Percentiles rank a stretch among this genome's conserved stretches.
Evolutionary conservation across 495 filamentous ascomycete species (phyloP).

Genomic region (Poronia punctata): DNA sequence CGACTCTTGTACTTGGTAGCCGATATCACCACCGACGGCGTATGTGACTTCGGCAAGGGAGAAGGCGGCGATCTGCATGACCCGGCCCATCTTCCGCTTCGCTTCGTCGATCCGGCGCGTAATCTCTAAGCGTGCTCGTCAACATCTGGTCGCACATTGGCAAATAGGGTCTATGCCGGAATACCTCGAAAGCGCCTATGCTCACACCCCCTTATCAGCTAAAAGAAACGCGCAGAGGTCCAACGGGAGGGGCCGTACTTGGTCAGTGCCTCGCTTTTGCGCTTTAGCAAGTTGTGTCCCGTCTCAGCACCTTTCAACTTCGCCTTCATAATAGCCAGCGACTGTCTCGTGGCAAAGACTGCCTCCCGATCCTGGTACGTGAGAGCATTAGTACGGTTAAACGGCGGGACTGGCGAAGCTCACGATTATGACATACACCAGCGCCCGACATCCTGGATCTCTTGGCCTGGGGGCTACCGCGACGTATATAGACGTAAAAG

Average conservation of each 20-base stretch:
- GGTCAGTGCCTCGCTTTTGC: conserved; percentile 89
- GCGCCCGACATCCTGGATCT: conserved; percentile 34
- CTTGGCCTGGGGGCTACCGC: conserved; percentile 1
- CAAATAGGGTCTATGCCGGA: neutral
- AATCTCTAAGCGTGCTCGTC: conserved; percentile 56
- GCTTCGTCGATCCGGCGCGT: conserved; percentile 96
- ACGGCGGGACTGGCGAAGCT: conserved; percentile 2
- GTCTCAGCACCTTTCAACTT: conserved; percentile 97
- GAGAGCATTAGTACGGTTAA: conserved; percentile 9
- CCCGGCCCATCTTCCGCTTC: conserved; percentile 98
- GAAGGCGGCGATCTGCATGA: conserved; percentile 98
- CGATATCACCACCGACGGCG: conserved; percentile 91
- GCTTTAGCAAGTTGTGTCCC: conserved; percentile 78
- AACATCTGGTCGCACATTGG: conserved; percentile 5
- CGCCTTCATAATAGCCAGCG: conserved; percentile 90
- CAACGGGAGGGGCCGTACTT: conserved; percentile 51
- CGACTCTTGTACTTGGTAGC: conserved; percentile 94
- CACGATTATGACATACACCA: conserved; percentile 37
- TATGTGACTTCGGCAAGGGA: conserved; percentile 97
- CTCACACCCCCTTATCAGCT: conserved; percentile 4
- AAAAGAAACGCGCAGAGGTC: neutral
- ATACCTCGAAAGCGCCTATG: conserved; percentile 77
- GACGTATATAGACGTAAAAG: too few relatives aligned
- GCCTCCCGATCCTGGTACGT: conserved; percentile 74
- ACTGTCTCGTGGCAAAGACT: conserved; percentile 98